Evolutionary conservation across 768 basidiomycete species (phyloP).

Genomic region (Cubamyces sp.): DNA sequence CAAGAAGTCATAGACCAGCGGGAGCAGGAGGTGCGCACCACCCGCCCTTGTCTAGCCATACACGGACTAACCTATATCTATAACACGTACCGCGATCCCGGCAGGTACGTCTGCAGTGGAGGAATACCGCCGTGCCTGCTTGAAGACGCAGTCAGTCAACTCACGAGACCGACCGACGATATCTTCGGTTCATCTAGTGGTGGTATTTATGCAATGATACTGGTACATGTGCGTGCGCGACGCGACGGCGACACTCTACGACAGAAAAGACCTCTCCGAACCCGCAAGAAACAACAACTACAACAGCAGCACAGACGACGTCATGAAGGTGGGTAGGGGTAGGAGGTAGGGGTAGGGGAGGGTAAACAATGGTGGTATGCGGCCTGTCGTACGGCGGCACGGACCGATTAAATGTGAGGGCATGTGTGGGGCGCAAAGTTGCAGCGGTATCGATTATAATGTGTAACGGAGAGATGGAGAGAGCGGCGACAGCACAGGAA

Average conservation of each 20-base stretch:
- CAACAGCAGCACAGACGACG: background rate
- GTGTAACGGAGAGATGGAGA: background rate
- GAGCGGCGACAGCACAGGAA: background rate
- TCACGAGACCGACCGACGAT: background rate
- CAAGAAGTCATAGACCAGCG: background rate
- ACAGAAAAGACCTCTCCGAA: background rate
- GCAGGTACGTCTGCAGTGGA: background rate
- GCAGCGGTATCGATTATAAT: conserved; percentile 3
- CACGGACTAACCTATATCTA: background rate
- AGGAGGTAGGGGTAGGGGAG: background rate
- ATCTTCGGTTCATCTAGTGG: conserved; percentile 2
- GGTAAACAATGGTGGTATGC: conserved; percentile 3
- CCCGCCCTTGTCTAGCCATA: background rate
- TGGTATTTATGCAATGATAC: conserved; percentile 13
- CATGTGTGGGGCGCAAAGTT: background rate
- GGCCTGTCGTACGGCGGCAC: background rate
- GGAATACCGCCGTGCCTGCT: background rate
- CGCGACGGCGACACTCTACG: background rate
- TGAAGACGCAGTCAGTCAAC: background rate
- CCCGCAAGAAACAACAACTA: conserved; percentile 3
- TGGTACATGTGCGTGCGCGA: conserved; percentile 11
- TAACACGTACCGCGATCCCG: no score
- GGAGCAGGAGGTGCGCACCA: conserved; percentile 3
- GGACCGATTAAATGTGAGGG: conserved; percentile 1
- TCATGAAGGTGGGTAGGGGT: background rate